phyloP scores from a whole-genome alignment of 306 rosid species.

The Corylus avellana region DNA sequence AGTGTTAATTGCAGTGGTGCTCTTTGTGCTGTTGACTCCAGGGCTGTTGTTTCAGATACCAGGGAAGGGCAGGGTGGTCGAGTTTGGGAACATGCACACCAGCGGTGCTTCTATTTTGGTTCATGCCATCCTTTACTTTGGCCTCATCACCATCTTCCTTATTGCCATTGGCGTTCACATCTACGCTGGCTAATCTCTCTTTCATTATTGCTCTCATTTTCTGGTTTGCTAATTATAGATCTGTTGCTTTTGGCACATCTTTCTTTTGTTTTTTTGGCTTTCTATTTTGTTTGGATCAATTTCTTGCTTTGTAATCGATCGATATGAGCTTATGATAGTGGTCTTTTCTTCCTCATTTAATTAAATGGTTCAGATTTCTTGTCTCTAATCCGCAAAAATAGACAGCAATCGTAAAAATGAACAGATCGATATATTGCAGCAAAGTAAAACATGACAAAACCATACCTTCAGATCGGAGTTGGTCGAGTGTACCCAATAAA shows the following conservation, averaged over 20 bases:
- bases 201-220: neutral
- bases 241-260: neutral
- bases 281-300: too few species aligned
- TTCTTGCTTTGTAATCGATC: too few species aligned
- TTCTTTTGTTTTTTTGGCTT: too few species aligned
- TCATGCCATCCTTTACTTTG: slow-evolving; percentile 75
- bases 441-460: too few species aligned
- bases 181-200: slow-evolving; percentile 44
- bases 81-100: slow-evolving; percentile 80
- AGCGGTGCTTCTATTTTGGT: slow-evolving; percentile 75
- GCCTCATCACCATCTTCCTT: slow-evolving; percentile 79
- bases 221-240: neutral
- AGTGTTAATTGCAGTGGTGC: slow-evolving; percentile 67
- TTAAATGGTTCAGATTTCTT: too few species aligned
- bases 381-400: too few species aligned
- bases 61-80: slow-evolving; percentile 44
- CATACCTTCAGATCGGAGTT: too few species aligned
- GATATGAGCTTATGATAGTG: too few species aligned
- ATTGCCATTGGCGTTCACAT: slow-evolving; percentile 74
- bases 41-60: slow-evolving; percentile 83
- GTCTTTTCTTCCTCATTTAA: too few species aligned
- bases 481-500: too few species aligned
- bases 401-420: too few species aligned
- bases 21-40: slow-evolving; percentile 66
- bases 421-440: too few species aligned